Evolutionary conservation across 345 rosid genomes (phyloP).

Genomic region (Acer campestre): DNA sequence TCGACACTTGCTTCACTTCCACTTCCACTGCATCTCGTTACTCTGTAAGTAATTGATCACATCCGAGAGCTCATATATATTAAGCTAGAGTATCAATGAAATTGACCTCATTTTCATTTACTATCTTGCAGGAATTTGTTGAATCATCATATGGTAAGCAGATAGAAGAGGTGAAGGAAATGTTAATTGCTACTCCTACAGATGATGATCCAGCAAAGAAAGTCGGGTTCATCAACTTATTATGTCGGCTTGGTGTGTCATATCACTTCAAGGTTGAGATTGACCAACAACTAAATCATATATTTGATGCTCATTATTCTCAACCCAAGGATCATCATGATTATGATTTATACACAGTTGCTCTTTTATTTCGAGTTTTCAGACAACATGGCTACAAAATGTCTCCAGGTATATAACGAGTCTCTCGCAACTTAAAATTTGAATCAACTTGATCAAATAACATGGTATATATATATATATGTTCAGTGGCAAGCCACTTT

Average conservation of each 20-base stretch:
- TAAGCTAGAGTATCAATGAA: too few relatives aligned
- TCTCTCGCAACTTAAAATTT: too few relatives aligned
- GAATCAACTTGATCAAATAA: too few relatives aligned
- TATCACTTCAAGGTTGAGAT: background rate
- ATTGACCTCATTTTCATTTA: background rate
- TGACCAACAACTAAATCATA: background rate
- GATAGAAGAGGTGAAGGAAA: background rate
- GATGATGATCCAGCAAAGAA: background rate
- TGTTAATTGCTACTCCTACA: background rate
- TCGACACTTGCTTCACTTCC: background rate
- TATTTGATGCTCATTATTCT: background rate
- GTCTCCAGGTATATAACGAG: background rate
- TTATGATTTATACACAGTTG: background rate
- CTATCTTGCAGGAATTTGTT: background rate
- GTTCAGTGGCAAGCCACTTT: too few relatives aligned
- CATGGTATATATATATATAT: too few relatives aligned
- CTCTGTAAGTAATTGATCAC: too few relatives aligned
- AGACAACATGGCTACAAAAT: background rate
- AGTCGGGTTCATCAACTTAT: background rate
- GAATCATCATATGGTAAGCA: background rate
- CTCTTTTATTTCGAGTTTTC: background rate
- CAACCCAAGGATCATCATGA: background rate
- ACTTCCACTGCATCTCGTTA: background rate
- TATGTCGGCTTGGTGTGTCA: background rate
- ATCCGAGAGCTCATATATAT: too few relatives aligned